Percentiles rank a stretch among this genome's conserved stretches.
Conservation (phyloP, 2,329 filamentous ascomycete species). For the Alternaria gansuensis region DNA sequence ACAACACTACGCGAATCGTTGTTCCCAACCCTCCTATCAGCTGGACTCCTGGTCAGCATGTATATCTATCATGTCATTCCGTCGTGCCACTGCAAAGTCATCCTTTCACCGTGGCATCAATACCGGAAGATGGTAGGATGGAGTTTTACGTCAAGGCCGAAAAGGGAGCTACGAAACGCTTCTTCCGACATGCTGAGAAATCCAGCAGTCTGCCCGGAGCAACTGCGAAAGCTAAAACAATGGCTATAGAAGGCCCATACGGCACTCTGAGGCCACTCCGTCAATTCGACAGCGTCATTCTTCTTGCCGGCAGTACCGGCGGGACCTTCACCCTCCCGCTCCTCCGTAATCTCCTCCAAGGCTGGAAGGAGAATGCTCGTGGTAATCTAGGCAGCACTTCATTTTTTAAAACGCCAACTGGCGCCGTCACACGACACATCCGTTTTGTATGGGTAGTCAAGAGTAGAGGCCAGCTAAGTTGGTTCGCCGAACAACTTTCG, state of each 20-base stretch:
- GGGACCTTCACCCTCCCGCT: constrained; percentile 67
- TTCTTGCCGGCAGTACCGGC: constrained; percentile 69
- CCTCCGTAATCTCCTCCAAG: constrained; percentile 64
- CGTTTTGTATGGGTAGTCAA: constrained; percentile 69
- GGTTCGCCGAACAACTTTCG: constrained; percentile 63
- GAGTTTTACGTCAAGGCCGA: constrained; percentile 66
- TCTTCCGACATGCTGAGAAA: constrained; percentile 63
- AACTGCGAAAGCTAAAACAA: constrained; percentile 42
- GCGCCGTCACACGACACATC: constrained; percentile 59
- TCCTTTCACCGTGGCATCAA: constrained; percentile 69
- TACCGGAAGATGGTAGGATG: constrained; percentile 64
- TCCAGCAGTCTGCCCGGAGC: constrained; percentile 24
- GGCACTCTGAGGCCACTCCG: constrained; percentile 61
- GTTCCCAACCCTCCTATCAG: constrained; percentile 64
- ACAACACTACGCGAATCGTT: constrained; percentile 65
- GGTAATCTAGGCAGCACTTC: constrained; percentile 15
- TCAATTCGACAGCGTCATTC: constrained; percentile 68
- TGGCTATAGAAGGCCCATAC: constrained; percentile 65
- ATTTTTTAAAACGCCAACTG: constrained; percentile 30
- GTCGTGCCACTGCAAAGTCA: constrained; percentile 68
- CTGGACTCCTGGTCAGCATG: constrained; percentile 71
- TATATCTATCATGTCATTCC: constrained; percentile 67
- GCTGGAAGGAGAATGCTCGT: constrained; percentile 51
- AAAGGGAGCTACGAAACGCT: constrained; percentile 61
- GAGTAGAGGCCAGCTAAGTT: constrained; percentile 61